Base-by-base conservation (phyloP, 352 stramenopile genomes). In the Globisporangium yorkense region DNA sequence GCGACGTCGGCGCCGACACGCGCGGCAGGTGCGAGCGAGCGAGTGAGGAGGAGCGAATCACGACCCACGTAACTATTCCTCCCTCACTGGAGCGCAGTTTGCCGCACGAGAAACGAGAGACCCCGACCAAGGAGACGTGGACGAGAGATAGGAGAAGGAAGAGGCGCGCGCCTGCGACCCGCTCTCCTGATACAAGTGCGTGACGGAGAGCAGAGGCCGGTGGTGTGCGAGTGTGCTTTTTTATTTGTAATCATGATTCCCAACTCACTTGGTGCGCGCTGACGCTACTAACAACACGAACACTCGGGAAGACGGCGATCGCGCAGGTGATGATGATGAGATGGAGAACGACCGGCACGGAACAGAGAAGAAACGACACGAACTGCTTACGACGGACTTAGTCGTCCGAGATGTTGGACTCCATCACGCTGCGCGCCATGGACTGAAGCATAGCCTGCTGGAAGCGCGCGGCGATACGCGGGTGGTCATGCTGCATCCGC, bases 391-490 rank as follows among this genome's bases (percentile, higher is more conserved):
- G 16, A 10, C 21, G 24, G 24, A 13, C 44, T 56, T 79, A 94
- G 61, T 92, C 79, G 58, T 93, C 85, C 3, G 80, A 72, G 63
- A 94, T 71, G 66, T 91, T 91, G 41, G 78, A 90, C 60, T 94
- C 85, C 52, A 94, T 83, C 40, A 94, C 83, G 40, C 79, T 87
- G 12, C 87, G 80, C 27, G 85, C 85, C 79, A 94, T 89, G 50
- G 78, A 86, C 59, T 90, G 80, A 41, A 94, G 70, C 79, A 94
- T 92, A 37, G 85, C 83, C 33, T 87, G 80, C 62, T 94, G 80
- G 64, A 94, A 94, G 10, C 85, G 80, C 3, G 79, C 72, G 21
- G 85, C 85, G 15, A 94, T 68, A 0, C 66, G 62, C 13, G 85
- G 85, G 37, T 92, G 77, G 3, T 78, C 58, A 5, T 72, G 62